phyloP scores from a whole-genome alignment of 2,329 filamentous ascomycete genomes.

The Aspergillus caelatus region DNA sequence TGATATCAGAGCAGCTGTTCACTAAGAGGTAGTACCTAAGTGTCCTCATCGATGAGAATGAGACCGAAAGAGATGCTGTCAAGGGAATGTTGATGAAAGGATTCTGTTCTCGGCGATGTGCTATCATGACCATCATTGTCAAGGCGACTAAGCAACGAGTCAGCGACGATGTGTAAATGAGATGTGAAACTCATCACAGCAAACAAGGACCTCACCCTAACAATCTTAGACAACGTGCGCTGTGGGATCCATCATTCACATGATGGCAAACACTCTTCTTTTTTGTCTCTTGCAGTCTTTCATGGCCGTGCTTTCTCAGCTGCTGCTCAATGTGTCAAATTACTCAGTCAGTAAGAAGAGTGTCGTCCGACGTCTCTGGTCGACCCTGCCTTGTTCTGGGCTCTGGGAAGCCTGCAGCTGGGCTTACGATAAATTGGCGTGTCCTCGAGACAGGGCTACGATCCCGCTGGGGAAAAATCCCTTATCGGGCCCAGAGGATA shows the following conservation, averaged over 20 bases:
- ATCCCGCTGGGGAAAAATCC: neutral
- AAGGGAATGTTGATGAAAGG: neutral
- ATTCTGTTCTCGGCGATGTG: neutral
- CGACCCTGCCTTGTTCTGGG: neutral
- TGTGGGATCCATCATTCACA: neutral
- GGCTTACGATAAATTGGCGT: neutral
- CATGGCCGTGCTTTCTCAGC: neutral
- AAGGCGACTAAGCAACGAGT: conserved; percentile 13
- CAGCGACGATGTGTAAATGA: neutral
- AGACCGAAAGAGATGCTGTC: neutral
- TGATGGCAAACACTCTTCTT: neutral
- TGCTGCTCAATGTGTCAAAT: neutral
- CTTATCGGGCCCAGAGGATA: neutral
- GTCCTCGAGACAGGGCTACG: neutral
- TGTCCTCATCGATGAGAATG: neutral
- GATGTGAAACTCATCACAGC: neutral
- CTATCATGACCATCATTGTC: neutral
- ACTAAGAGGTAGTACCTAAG: neutral
- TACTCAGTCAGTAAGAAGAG: neutral
- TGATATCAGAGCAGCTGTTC: no score
- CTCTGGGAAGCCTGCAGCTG: neutral
- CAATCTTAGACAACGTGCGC: neutral
- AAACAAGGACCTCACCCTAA: neutral
- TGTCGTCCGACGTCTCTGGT: neutral
- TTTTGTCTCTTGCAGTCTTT: neutral